Conservation (phyloP, 2,329 filamentous ascomycete genomes). For the Colletotrichum chlorophyti region DNA sequence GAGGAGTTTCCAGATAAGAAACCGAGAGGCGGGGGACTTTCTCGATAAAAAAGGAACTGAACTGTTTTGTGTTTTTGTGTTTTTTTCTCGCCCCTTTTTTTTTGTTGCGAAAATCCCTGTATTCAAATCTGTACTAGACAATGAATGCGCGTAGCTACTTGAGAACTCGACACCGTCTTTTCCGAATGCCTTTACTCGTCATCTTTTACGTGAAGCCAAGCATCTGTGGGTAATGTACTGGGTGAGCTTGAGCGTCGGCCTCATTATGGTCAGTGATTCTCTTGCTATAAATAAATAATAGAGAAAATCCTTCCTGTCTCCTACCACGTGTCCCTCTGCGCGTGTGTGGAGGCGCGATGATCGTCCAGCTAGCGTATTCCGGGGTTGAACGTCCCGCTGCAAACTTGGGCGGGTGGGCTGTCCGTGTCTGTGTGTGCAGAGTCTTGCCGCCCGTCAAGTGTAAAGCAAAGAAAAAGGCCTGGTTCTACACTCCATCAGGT, state of each 20-base stretch:
- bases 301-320: too few species aligned
- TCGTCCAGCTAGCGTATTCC: too few species aligned
- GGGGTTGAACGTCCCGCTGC: background rate
- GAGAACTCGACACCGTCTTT: too few species aligned
- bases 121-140: constrained; percentile 28
- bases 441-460: too few species aligned
- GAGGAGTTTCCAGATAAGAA: constrained; percentile 24
- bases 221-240: background rate
- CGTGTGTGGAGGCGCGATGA: background rate
- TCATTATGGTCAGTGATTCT: constrained; percentile 26
- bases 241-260: constrained; percentile 23
- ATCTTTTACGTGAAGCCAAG: background rate
- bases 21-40: constrained; percentile 11
- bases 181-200: background rate
- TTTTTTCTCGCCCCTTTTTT: too few species aligned
- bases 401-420: too few species aligned
- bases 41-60: constrained; percentile 19
- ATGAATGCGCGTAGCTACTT: constrained; percentile 22
- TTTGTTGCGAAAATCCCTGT: constrained; percentile 14
- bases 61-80: background rate
- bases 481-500: too few species aligned
- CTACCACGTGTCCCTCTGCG: background rate
- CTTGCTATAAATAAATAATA: too few species aligned
- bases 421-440: too few species aligned
- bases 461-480: too few species aligned